Conservation (phyloP, 1,284 basidiomycete genomes). For the Pseudozyma pruni region DNA sequence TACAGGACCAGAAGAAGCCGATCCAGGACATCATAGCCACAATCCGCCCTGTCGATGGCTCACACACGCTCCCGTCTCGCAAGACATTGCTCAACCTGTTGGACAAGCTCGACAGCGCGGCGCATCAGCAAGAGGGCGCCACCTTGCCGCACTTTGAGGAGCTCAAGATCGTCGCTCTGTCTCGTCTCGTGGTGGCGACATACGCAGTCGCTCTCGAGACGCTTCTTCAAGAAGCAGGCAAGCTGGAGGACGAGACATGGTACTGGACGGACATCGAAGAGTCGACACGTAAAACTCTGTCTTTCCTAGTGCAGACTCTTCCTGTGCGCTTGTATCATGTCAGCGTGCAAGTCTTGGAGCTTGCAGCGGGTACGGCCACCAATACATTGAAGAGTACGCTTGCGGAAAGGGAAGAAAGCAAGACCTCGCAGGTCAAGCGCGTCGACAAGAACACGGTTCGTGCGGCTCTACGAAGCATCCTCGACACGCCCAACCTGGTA, state of each 20-base stretch:
- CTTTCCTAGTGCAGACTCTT: constrained; percentile 52
- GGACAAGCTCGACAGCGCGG: constrained; percentile 25
- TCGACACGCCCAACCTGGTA: constrained; percentile 50
- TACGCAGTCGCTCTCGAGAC: constrained; percentile 51
- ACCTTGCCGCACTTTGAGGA: constrained; percentile 19
- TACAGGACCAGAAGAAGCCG: constrained; percentile 23
- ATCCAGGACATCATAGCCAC: constrained; percentile 30
- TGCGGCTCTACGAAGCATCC: constrained; percentile 31
- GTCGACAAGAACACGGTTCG: constrained; percentile 27
- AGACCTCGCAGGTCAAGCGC: constrained; percentile 10
- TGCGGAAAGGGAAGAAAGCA: constrained; percentile 14
- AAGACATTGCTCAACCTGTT: constrained; percentile 38
- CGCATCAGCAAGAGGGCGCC: constrained; percentile 10
- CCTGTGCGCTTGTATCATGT: constrained; percentile 42
- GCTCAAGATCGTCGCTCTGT: constrained; percentile 41
- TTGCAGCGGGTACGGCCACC: constrained; percentile 36
- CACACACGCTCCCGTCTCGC: constrained; percentile 22
- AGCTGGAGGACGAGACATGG: constrained; percentile 53
- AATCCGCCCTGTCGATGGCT: constrained; percentile 27
- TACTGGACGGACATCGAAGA: constrained; percentile 60
- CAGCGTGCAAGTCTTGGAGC: constrained; percentile 26
- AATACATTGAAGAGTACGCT: constrained; percentile 27
- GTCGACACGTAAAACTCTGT: constrained; percentile 26
- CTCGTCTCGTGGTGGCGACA: constrained; percentile 47
- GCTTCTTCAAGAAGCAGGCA: constrained; percentile 49